Percentiles rank a stretch among this genome's conserved stretches.
phyloP scores from a whole-genome alignment of 1,284 basidiomycete species.

The Tremellales sp. region DNA sequence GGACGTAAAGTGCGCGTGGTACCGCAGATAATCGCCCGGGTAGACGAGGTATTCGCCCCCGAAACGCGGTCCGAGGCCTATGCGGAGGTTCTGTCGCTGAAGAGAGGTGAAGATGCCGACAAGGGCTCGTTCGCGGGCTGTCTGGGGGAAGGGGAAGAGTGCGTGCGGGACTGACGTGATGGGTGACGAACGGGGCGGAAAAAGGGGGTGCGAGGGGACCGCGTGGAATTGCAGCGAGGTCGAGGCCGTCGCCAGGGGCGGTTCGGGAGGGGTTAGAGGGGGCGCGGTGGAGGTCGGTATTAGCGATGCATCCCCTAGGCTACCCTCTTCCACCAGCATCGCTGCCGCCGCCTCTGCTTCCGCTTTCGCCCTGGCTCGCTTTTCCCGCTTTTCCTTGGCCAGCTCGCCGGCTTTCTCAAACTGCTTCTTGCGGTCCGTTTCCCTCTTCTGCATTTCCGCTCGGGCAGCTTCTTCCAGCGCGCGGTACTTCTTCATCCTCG shows the following conservation, averaged over 20 bases:
- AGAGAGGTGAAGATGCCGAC: slow-evolving; percentile 32
- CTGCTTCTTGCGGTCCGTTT: slow-evolving; percentile 26
- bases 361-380: slow-evolving; percentile 54
- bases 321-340: too few relatives aligned
- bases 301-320: too few relatives aligned
- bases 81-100: slow-evolving; percentile 46
- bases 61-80: slow-evolving; percentile 63
- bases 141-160: slow-evolving; percentile 27
- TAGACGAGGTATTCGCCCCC: slow-evolving; percentile 96
- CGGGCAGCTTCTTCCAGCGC: slow-evolving; percentile 32
- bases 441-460: slow-evolving; percentile 4
- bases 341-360: slow-evolving; percentile 52
- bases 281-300: neutral
- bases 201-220: slow-evolving; percentile 20
- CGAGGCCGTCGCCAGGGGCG: too few relatives aligned
- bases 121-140: slow-evolving; percentile 31
- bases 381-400: slow-evolving; percentile 59
- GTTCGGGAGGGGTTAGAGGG: neutral
- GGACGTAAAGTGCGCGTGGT: slow-evolving; percentile 94
- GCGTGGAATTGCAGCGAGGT: slow-evolving; percentile 23
- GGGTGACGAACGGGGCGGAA: slow-evolving; percentile 9
- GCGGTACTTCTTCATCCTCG: slow-evolving; percentile 21
- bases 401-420: slow-evolving; percentile 57
- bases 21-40: slow-evolving; percentile 92
- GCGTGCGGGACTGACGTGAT: slow-evolving; percentile 31